These are phyloP conservation scores for Flaveria linearis DNA, from an alignment of 129 eudicot species.

Conservation along the genomic window DNA sequence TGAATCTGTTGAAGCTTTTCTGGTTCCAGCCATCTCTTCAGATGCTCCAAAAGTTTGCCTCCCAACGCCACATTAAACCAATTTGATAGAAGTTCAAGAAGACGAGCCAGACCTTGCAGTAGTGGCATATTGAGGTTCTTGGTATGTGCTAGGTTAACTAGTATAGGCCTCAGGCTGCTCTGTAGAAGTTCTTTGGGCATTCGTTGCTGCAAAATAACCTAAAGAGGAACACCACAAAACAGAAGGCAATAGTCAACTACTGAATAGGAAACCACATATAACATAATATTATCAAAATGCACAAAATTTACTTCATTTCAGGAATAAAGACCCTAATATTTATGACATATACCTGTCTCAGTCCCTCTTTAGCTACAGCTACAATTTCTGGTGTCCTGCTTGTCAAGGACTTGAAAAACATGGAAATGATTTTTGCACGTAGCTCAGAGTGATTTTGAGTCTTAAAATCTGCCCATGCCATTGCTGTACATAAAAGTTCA, in stretches of 20 bases:
- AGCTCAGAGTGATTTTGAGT: conserved; percentile 89
- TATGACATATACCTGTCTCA: conserved; percentile 67
- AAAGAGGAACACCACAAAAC: conserved; percentile 21
- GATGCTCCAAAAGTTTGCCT: conserved; percentile 92
- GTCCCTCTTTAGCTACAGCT: conserved; percentile 94
- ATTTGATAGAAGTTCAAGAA: conserved; percentile 90
- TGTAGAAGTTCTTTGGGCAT: conserved; percentile 99
- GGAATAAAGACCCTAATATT: conserved; percentile 7
- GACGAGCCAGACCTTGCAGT: conserved; percentile 93
- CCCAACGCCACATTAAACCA: conserved; percentile 99
- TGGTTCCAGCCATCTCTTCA: conserved; percentile 95
- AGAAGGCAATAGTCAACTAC: conserved; percentile 20
- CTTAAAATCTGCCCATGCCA: conserved; percentile 99
- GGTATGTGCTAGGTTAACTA: conserved; percentile 94
- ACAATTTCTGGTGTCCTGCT: conserved; percentile 92
- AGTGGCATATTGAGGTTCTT: conserved; percentile 98
- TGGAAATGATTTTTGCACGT: conserved; percentile 87
- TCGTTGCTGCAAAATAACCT: conserved; percentile 95
- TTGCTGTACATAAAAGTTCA: conserved; percentile 95
- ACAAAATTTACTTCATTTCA: conserved; percentile 15
- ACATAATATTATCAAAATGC: conserved; percentile 11
- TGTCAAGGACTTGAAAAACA: conserved; percentile 95
- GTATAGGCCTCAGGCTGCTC: conserved; percentile 95
- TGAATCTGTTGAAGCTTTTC: conserved; percentile 95
- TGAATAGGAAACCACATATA: conserved; percentile 17